Percentiles rank a stretch among this genome's conserved stretches.
phyloP scores from a whole-genome alignment of 139 green algal species.

The Coelastrella sp. region DNA sequence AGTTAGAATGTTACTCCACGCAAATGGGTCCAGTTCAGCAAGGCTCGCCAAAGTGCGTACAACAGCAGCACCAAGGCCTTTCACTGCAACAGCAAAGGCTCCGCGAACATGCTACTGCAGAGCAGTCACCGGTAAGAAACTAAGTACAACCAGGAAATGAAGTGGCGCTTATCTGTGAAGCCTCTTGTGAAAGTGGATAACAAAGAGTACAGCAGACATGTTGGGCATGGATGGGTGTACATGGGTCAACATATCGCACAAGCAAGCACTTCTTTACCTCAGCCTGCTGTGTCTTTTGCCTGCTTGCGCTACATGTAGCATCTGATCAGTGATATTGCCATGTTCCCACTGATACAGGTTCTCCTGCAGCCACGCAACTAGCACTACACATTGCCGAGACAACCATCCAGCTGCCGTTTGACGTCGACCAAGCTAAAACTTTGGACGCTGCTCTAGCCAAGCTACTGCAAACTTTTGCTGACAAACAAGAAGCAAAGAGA shows the following conservation, averaged over 20 bases:
- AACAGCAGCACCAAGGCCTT: background rate
- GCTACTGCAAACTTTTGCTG: conserved; percentile 79
- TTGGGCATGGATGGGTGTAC: too few species aligned
- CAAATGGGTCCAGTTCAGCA: background rate
- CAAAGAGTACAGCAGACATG: too few species aligned
- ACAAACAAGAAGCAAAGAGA: conserved; percentile 76
- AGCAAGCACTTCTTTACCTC: too few species aligned
- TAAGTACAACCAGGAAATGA: too few species aligned
- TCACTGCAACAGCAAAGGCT: background rate
- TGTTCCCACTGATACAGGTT: background rate
- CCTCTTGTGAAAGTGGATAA: too few species aligned
- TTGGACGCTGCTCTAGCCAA: conserved; percentile 60
- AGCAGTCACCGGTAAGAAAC: background rate
- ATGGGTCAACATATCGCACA: too few species aligned
- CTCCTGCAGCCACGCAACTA: conserved; percentile 37
- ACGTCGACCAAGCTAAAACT: conserved; percentile 49
- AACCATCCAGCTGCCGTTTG: conserved; percentile 70
- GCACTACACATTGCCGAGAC: conserved; percentile 69
- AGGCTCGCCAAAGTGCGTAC: background rate
- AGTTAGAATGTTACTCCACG: too few species aligned
- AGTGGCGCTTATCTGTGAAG: too few species aligned
- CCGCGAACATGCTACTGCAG: background rate
- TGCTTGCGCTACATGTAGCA: too few species aligned
- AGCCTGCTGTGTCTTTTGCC: too few species aligned
- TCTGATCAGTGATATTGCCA: too few species aligned